Base-by-base conservation (phyloP, 257 asterid genomes). In the Penstemon barbatus region DNA sequence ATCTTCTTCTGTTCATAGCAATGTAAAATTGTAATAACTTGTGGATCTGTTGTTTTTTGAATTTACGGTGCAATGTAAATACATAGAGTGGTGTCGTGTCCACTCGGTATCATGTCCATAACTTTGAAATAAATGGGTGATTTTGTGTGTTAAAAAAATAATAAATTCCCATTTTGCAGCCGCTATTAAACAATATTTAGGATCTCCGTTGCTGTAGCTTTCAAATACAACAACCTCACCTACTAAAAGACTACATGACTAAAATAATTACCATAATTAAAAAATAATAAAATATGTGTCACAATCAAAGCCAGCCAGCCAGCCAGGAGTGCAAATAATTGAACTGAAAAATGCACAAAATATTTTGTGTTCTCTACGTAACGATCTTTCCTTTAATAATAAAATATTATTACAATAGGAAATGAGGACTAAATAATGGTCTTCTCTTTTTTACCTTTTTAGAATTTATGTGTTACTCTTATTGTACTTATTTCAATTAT, bases 171-270 rank as follows among this genome's bases (percentile, higher is more conserved):
- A 74, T 45, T 70, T 77, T 79, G 75, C 60, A 63, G 77, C 66
- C 70, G 63, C 68, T 65, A 67, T 77, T 44, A 73, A 75, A 78
- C 79, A 74, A 61, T 41, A 60, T 68, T 66, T 66, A 76, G 79
- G 76, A 74, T 76, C 75, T 70, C 75, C 83, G 74, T 75, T 77
- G 81, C 60, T 53, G 84, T 83, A 76, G 75, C 87, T 85, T 83
- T 85, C 86, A 55, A 42, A 41, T 4, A 19, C 69, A 77, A 75
- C 76, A 65, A 76, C 75, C 79, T 58, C 79, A 79, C 79, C 85
- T 49, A 76, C 83, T 65, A 77, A 74, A 77, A 66, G 44, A 25
- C 33, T 25, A 53, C 63, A 39, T 37, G 63, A 59, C 68, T 66
- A 58, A 11, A 36, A 57, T 43, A 58, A 76, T 45, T 50, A 61